Evolutionary conservation across 768 basidiomycete species (phyloP), one percentile per base, ranked within the genome.

Genomic region (Brasilioporus rufonigricans): DNA sequence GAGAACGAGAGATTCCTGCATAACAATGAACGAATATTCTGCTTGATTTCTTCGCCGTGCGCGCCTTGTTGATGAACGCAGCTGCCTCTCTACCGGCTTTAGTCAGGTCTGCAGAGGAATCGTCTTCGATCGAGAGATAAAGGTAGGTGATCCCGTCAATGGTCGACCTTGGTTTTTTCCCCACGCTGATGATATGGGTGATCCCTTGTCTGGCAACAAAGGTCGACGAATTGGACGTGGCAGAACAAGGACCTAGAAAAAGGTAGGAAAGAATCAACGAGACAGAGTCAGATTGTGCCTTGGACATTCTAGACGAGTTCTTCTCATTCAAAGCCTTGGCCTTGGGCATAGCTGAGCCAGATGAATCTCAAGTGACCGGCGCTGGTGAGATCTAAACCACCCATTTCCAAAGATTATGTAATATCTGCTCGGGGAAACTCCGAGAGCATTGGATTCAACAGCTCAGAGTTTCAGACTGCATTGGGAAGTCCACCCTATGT

Each of bases 1-100:
- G 58, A 1, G 58, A 55, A 5, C 48, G 58, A 24, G 58, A 59
- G n/a, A 56, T 61, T 31, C 52, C 58, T 13, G 58, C 58, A 1
- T 21, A 48, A 27, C 57, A 58, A 11, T 60, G 52, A 1, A 60
- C 41, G 16, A 60, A 44, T n/a, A 60, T 33, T 19, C 44, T 60
- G 40, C 12, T 26, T 1, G 44, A 13, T 26, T 21, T 36, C 27
- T 47, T 45, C 18, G 24, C 23, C 3, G 38, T 16, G 4, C 52
- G 44, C 12, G 44, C 58, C 4, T 33, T 32, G 49, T 38, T 5
- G 32, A 59, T 52, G 41, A 59, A 59, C 14, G 44, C 19, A 24
- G 16, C 14, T 1, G 44, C 58, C 29, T 54, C 32, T 2, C 6
- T 3, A 1, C 31, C 41, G 3, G 16, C 38, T 32, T 60, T 60